Base-by-base conservation (phyloP, 805 yeast genomes). In the Barnettozyma sucrosica region DNA sequence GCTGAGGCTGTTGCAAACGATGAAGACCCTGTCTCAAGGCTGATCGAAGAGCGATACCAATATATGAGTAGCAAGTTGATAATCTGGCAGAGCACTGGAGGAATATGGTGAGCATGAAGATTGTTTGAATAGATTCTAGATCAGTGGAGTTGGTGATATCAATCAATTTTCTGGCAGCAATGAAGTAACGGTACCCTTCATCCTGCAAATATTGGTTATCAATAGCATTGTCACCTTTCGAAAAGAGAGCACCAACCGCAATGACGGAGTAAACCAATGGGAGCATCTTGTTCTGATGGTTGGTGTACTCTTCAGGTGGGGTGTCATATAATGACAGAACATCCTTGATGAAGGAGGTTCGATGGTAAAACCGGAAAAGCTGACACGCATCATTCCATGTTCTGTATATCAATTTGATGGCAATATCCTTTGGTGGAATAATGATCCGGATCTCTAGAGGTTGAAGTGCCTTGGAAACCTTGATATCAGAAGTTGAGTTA, bases 341-440 rank as follows among this genome's bases (percentile, higher is more conserved):
- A 57, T 86, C 89, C 53, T 79, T 78, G 44, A 85, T 74, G 54
- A 89, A 81, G 2, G 89, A 79, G 1, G 96, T 95, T 30, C 96
- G 72, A 61, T 89, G 97, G 63, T 87, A 87, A 61, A 89, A 89
- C 46, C 96, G 71, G 59, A 89, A 84, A 44, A 90, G 68, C 9
- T 93, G 76, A 66, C 95, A 88, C 2, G 95, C 89, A 55, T 85
- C 83, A 56, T 82, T 80, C 95, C 96, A 89, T 3, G 92, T 87
- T 42, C 81, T 79, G 56, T 79, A 80, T 25, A 89, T 80, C 56
- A 89, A 73, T 56, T 80, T 79, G 34, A 87, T 66, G 0, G 96
- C 92, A 21, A 78, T 77, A 20, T 80, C 82, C 57, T 85, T 81
- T 3, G 93, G 79, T 0, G 97, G 97, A 38, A 89, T 66, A 8